Evolutionary conservation across 768 basidiomycete genomes (phyloP), one percentile per base, ranked within the genome.

Genomic region (Royoungia palumana): DNA sequence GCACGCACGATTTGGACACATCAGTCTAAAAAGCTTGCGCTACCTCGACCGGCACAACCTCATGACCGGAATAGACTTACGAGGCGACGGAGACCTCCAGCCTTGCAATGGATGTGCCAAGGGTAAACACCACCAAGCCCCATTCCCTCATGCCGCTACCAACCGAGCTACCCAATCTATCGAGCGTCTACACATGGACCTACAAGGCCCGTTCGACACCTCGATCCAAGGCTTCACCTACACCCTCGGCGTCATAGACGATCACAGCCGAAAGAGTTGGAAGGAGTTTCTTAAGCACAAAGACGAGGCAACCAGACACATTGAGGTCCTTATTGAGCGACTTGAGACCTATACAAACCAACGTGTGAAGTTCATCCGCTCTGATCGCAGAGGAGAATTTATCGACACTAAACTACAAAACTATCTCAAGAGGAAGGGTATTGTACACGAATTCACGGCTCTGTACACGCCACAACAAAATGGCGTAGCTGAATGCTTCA

Each of bases 121-220:
- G 6, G 44, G 50, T 20, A 55, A 55, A 49, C 50, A 51, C 40
- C 54, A 51, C 24, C 47, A 35, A 4, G 47, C 47, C 5, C 47
- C 50, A 34, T 55, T 55, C 7, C 40, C 41, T 5, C 24, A 4
- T 8, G 24, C 34, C 10, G 0, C 43, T 8, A 24, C 16, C 6
- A 35, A 44, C 10, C 10, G 16, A 17, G 34, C 43, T 1, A 35
- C 34, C 1, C 6, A 6, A n/a, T n/a, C 12, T 4, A 16, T 44
- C 3, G 34, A 44, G 24, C 20, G 9, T 3, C 22, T 44, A 2
- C 34, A 44, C 17, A 24, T 44, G 43, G 43, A 44, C 9, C 20
- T 44, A 2, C 35, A 53, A 20, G 47, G 47, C 1, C 47, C 43
- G 0, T 46, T 53, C 14, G 6, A 34, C 24, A n/a, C 37, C 4